A percentile compares a stretch with the other conserved stretches of the same genome.
These are phyloP conservation scores for Didymella glomerata DNA, from an alignment of 2,329 filamentous ascomycete genomes.

Conservation along the genomic window DNA sequence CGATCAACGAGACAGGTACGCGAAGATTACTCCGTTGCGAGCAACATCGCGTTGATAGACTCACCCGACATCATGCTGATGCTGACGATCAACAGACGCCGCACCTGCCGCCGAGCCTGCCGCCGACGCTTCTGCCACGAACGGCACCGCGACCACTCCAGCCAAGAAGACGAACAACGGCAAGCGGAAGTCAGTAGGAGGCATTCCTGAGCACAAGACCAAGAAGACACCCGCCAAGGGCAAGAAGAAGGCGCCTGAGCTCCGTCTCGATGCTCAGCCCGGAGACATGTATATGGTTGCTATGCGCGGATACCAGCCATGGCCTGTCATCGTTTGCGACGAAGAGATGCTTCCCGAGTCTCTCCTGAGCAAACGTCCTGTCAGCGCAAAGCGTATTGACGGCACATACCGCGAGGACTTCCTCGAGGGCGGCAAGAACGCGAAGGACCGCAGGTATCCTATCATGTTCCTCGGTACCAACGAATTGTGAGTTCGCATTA, in stretches of 20 bases:
- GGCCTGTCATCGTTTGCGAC: conserved; percentile 93
- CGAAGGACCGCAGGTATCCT: conserved; percentile 84
- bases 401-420: conserved; percentile 89
- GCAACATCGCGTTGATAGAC: conserved; percentile 2
- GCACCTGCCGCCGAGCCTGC: conserved; percentile 43
- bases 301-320: conserved; percentile 92
- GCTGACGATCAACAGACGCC: conserved; percentile 25
- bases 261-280: conserved; percentile 78
- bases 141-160: conserved; percentile 53
- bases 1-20: conserved; percentile 39
- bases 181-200: conserved; percentile 76
- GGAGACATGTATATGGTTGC: conserved; percentile 93
- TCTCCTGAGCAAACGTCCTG: conserved; percentile 79
- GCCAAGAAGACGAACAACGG: conserved; percentile 42
- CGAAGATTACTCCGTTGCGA: conserved; percentile 3
- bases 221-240: conserved; percentile 78
- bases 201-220: conserved; percentile 68
- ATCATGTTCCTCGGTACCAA: conserved; percentile 96
- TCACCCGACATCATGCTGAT: neutral
- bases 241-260: conserved; percentile 79
- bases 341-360: conserved; percentile 89
- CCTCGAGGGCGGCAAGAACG: conserved; percentile 85
- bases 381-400: conserved; percentile 81
- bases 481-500: conserved; percentile 82
- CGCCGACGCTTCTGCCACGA: conserved; percentile 51